phyloP scores from a whole-genome alignment of 2,329 filamentous ascomycete species.

The Apiospora hydei region DNA sequence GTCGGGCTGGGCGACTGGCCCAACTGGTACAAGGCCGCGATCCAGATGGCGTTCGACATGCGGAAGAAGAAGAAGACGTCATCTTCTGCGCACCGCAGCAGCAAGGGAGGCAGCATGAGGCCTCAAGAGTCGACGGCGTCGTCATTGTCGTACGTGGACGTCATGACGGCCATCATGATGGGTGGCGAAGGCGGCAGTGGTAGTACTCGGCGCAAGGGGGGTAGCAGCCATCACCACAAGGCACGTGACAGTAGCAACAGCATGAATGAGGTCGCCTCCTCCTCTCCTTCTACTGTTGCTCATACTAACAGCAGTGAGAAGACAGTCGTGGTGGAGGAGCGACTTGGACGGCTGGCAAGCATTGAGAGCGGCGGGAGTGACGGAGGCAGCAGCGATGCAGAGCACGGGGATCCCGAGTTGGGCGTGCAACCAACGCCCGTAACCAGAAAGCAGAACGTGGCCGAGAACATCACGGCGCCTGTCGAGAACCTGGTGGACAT shows the following conservation, averaged over 20 bases:
- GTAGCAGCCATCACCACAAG: constrained; percentile 1
- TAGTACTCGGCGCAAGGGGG: background rate
- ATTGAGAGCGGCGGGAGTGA: background rate
- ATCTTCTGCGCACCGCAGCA: background rate
- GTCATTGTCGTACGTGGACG: background rate
- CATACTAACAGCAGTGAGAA: background rate
- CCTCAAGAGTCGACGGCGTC: background rate
- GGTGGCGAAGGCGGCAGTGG: background rate
- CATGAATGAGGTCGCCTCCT: background rate
- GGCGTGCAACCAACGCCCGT: background rate
- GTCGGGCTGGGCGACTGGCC: constrained; percentile 53
- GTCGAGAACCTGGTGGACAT: constrained; percentile 5
- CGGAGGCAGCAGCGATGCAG: background rate
- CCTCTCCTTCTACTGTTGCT: background rate
- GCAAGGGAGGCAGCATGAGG: background rate
- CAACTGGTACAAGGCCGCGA: constrained; percentile 48
- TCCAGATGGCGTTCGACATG: constrained; percentile 27
- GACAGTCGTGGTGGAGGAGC: background rate
- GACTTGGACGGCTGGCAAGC: background rate
- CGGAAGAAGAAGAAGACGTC: background rate
- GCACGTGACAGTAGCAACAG: background rate
- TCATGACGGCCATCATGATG: background rate
- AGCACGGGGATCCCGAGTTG: background rate
- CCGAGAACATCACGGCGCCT: background rate
- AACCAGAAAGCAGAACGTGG: background rate